These are phyloP conservation scores for Apiospora marii DNA, from an alignment of 2,329 filamentous ascomycete genomes.

Conservation along the genomic window DNA sequence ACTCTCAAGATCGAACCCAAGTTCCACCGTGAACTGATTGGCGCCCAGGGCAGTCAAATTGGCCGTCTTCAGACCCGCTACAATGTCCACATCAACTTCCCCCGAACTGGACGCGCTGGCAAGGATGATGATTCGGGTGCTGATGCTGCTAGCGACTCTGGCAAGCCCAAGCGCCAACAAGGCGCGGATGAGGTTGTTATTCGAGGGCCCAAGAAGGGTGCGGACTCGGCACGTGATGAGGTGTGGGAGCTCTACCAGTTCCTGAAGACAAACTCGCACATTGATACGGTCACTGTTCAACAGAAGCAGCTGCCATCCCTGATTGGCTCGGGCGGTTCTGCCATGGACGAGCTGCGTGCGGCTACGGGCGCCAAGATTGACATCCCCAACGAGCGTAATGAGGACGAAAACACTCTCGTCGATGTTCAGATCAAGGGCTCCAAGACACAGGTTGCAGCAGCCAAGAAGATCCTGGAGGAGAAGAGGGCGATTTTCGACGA, in stretches of 20 bases:
- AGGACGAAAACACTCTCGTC: slow-evolving; percentile 71
- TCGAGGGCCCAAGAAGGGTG: slow-evolving; percentile 90
- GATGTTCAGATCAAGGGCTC: slow-evolving; percentile 94
- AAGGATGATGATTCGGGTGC: slow-evolving; percentile 74
- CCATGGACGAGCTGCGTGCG: slow-evolving; percentile 88
- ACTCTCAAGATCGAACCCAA: slow-evolving; percentile 90
- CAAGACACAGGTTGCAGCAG: slow-evolving; percentile 87
- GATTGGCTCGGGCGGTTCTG: slow-evolving; percentile 88
- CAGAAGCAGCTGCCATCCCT: slow-evolving; percentile 93
- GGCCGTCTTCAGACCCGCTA: slow-evolving; percentile 93
- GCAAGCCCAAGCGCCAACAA: slow-evolving; percentile 74
- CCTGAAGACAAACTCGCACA: slow-evolving; percentile 85
- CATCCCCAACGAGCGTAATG: slow-evolving; percentile 82
- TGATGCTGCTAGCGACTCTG: slow-evolving; percentile 74
- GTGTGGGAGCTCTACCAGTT: slow-evolving; percentile 89
- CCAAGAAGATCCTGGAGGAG: slow-evolving; percentile 88
- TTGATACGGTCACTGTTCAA: slow-evolving; percentile 81
- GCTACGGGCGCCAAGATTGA: slow-evolving; percentile 89
- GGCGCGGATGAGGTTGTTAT: slow-evolving; percentile 88
- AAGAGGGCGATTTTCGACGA: slow-evolving; percentile 89
- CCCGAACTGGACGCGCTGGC: slow-evolving; percentile 67
- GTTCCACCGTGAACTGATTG: slow-evolving; percentile 94
- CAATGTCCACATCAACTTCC: slow-evolving; percentile 95
- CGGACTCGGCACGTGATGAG: slow-evolving; percentile 90
- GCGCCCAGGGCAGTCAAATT: slow-evolving; percentile 85